Percentiles rank a stretch among this genome's conserved stretches.
phyloP scores from a whole-genome alignment of 1,284 basidiomycete genomes.

The Cerioporus squamosus region DNA sequence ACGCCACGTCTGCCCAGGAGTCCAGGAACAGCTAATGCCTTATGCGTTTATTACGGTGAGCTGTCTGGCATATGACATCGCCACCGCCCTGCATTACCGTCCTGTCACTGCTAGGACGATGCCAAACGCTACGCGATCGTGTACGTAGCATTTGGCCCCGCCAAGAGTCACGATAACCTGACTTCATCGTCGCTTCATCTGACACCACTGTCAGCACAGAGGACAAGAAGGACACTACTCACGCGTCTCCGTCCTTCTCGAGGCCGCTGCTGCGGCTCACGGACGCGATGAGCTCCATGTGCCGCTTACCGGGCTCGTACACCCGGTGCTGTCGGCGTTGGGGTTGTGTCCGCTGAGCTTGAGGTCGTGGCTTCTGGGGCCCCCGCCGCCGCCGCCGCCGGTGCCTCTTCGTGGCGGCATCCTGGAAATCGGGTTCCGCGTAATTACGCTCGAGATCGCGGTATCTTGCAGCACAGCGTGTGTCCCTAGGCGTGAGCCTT shows the following conservation, averaged over 20 bases:
- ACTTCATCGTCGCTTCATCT: no score
- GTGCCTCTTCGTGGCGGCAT: not conserved
- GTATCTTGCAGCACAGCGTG: no score
- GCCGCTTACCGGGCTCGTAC: constrained; percentile 28
- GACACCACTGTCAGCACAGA: no score
- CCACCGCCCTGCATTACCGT: not conserved
- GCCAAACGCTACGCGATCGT: not conserved
- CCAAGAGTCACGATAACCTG: no score
- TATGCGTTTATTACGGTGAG: not conserved
- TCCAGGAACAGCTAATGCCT: no score
- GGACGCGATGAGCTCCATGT: constrained; percentile 67
- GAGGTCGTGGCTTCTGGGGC: not conserved
- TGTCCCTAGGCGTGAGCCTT: no score
- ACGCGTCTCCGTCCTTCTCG: constrained; percentile 73
- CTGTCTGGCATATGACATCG: not conserved
- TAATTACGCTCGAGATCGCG: no score
- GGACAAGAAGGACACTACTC: constrained; percentile 35
- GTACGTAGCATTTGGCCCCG: not conserved
- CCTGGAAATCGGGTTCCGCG: no score
- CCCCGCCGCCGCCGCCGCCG: not conserved
- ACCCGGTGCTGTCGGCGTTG: constrained; percentile 21
- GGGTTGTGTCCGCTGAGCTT: not conserved
- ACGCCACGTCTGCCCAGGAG: not conserved
- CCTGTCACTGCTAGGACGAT: not conserved
- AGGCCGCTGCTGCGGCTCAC: constrained; percentile 75